Conservation (phyloP, 495 filamentous ascomycete genomes). For the Parmelia sp. region DNA sequence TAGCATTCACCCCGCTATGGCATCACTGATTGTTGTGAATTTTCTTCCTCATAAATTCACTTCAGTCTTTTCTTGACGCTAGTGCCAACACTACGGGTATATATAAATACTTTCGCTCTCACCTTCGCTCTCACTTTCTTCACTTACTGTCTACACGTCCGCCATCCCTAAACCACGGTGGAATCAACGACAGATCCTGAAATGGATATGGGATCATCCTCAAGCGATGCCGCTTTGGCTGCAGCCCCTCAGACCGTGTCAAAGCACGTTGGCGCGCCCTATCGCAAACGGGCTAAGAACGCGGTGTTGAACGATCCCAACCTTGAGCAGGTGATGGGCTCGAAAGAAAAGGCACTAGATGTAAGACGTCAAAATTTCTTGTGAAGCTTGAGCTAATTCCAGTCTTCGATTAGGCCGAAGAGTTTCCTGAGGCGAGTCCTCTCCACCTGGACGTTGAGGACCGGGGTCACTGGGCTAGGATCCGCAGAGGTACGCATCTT, state of each 20-base stretch:
- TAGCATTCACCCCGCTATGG: no score
- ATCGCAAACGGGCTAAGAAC: not conserved
- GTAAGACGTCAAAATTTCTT: not conserved
- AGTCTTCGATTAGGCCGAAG: not conserved
- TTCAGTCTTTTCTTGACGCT: not conserved
- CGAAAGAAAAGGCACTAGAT: not conserved
- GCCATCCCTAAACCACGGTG: not conserved
- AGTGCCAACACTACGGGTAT: not conserved
- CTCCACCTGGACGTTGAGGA: not conserved
- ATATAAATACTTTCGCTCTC: no score
- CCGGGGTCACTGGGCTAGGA: not conserved
- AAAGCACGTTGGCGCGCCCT: not conserved
- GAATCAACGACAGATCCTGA: not conserved
- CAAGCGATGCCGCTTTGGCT: not conserved
- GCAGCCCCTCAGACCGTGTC: not conserved
- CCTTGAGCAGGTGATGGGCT: not conserved
- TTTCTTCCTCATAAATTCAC: not conserved
- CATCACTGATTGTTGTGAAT: not conserved
- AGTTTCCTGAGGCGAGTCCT: not conserved
- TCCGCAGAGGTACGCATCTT: not conserved
- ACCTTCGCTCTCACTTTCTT: not conserved
- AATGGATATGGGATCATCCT: not conserved
- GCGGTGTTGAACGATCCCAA: constrained; percentile 1
- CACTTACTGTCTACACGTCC: not conserved
- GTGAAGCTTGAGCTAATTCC: not conserved